Evolutionary conservation across 768 basidiomycete species (phyloP).

Genomic region (Termitomyces eurrhizus): DNA sequence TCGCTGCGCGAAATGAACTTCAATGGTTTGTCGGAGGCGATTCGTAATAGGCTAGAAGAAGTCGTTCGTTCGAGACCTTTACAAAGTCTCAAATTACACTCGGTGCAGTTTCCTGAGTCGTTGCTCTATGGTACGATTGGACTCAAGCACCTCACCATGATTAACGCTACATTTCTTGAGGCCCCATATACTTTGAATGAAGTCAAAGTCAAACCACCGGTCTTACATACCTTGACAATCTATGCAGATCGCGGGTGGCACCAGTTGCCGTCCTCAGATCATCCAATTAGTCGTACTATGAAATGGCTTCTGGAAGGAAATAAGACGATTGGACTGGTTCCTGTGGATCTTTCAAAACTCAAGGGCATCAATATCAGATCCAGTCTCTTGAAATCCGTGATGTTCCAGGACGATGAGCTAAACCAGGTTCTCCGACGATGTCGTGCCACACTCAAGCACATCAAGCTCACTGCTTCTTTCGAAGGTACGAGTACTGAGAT

Average conservation of each 20-base stretch:
- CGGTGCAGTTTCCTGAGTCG: not conserved
- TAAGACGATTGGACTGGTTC: not conserved
- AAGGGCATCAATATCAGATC: not conserved
- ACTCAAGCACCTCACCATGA: conserved; percentile 2
- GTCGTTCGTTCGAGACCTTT: not conserved
- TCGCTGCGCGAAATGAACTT: conserved; percentile 3
- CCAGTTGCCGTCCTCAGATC: not conserved
- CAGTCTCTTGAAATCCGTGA: not conserved
- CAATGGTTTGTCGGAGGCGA: not conserved
- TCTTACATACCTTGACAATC: not conserved
- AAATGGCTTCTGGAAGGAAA: not conserved
- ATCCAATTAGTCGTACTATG: not conserved
- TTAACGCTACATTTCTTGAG: not conserved
- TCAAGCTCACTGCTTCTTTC: not conserved
- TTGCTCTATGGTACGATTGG: not conserved
- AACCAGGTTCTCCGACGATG: not conserved
- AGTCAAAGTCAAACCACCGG: not conserved
- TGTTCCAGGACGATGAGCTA: not conserved
- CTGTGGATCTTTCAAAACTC: not conserved
- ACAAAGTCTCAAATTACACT: not conserved
- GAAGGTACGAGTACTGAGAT: not conserved
- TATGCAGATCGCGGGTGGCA: conserved; percentile 1
- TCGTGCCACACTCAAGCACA: not conserved
- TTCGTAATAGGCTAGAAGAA: not conserved
- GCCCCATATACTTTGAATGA: not conserved